Evolutionary conservation across 78 protist genomes (phyloP).

Genomic region (Bodo saltans): DNA sequence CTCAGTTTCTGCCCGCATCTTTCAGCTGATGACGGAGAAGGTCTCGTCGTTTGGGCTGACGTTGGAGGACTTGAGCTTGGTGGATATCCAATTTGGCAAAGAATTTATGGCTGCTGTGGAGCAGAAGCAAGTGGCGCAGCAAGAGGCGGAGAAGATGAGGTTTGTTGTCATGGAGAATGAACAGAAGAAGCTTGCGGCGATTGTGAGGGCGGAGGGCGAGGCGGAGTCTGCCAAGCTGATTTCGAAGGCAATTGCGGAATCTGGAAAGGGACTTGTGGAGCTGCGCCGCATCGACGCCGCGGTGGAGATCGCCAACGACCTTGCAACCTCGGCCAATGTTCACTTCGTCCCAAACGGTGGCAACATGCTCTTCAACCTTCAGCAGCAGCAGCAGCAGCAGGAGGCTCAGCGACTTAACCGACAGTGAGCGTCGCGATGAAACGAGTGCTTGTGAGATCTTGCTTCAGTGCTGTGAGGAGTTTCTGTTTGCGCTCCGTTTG

Average conservation of each 20-base stretch:
- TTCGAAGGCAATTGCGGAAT: constrained; percentile 34
- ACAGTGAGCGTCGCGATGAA: background rate
- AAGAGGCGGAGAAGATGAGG: constrained; percentile 66
- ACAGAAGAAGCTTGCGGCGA: constrained; percentile 65
- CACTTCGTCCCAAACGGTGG: constrained; percentile 50
- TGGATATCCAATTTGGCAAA: constrained; percentile 55
- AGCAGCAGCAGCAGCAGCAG: no score
- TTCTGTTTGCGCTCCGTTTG: background rate
- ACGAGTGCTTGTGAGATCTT: background rate
- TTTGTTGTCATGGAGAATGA: constrained; percentile 61
- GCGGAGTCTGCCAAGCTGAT: constrained; percentile 56
- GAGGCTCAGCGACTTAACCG: no score
- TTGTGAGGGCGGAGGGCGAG: constrained; percentile 80
- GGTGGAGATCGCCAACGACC: constrained; percentile 61
- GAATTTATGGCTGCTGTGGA: constrained; percentile 77
- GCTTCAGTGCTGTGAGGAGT: background rate
- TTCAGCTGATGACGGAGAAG: constrained; percentile 21
- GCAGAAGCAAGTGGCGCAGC: constrained; percentile 79
- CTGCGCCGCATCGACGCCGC: constrained; percentile 59
- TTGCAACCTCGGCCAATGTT: constrained; percentile 53
- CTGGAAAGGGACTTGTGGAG: constrained; percentile 58
- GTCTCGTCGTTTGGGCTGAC: constrained; percentile 43
- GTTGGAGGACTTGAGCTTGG: constrained; percentile 67
- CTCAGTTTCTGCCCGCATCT: constrained; percentile 42
- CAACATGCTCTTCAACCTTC: constrained; percentile 50